These are phyloP conservation scores for Beta corolliflora DNA, from an alignment of 179 eudicot species.

Conservation along the genomic window DNA sequence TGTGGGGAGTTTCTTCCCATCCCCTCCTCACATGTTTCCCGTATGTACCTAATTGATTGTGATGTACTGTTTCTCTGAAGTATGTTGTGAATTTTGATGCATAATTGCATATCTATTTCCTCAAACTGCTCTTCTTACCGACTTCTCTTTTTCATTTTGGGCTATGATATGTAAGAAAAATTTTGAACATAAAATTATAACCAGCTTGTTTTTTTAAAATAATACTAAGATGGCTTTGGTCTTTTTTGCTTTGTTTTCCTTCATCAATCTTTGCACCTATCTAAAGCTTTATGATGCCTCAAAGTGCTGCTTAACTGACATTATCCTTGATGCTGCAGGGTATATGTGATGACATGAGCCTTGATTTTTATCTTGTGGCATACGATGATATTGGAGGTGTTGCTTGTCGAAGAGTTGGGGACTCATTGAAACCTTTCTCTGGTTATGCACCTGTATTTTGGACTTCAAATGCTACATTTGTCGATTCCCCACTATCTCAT, in stretches of 20 bases:
- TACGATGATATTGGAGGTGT: constrained; percentile 95
- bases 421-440: constrained; percentile 57
- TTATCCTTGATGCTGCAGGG: constrained; percentile 58
- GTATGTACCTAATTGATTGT: neutral
- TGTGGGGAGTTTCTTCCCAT: too few species aligned
- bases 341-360: constrained; percentile 66
- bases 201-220: neutral
- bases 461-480: constrained; percentile 68
- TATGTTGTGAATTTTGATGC: neutral
- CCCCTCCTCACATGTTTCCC: too few species aligned
- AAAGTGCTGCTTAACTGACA: constrained; percentile 14
- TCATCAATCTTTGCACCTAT: neutral
- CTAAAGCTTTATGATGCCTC: neutral
- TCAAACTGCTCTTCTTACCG: neutral
- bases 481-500: constrained; percentile 67
- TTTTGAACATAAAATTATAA: neutral
- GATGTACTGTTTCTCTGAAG: neutral
- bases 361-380: constrained; percentile 80
- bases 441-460: constrained; percentile 78
- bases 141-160: too few species aligned
- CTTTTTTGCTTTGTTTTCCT: neutral
- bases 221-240: neutral
- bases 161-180: neutral
- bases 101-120: neutral
- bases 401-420: constrained; percentile 82